These are phyloP conservation scores for Articulospora tetracladia DNA, from an alignment of 495 filamentous ascomycete genomes.

Conservation along the genomic window DNA sequence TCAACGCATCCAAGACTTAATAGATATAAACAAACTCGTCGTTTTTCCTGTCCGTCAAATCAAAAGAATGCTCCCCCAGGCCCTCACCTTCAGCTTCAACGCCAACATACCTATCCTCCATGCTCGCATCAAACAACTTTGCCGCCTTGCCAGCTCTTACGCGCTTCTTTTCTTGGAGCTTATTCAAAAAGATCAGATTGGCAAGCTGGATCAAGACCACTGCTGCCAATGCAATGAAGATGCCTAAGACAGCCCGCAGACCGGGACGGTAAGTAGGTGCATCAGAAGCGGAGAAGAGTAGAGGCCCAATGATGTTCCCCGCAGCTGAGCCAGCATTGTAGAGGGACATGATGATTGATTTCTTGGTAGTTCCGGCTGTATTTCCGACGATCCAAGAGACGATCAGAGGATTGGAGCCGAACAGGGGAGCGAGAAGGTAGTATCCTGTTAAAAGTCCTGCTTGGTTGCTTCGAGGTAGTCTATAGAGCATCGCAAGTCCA, in stretches of 20 bases:
- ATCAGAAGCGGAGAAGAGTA: slow-evolving; percentile 58
- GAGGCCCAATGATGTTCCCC: slow-evolving; percentile 66
- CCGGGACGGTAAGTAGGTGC: slow-evolving; percentile 57
- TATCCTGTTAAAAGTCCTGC: slow-evolving; percentile 51
- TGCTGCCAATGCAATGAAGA: slow-evolving; percentile 49
- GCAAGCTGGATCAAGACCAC: slow-evolving; percentile 47
- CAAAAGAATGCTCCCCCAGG: slow-evolving; percentile 40
- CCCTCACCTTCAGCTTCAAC: slow-evolving; percentile 31
- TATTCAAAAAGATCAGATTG: slow-evolving; percentile 51
- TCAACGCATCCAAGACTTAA: slow-evolving; percentile 20
- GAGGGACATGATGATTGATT: slow-evolving; percentile 54
- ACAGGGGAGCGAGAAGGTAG: slow-evolving; percentile 60
- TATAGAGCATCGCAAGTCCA: slow-evolving; percentile 53
- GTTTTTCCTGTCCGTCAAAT: slow-evolving; percentile 60
- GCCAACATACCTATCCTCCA: slow-evolving; percentile 33
- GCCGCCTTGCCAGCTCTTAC: slow-evolving; percentile 55
- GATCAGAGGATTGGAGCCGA: slow-evolving; percentile 45
- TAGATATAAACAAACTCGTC: slow-evolving; percentile 68
- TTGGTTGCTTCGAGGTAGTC: slow-evolving; percentile 35
- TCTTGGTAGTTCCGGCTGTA: slow-evolving; percentile 72
- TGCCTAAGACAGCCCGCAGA: slow-evolving; percentile 48
- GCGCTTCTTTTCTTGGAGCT: slow-evolving; percentile 44
- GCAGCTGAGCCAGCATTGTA: slow-evolving; percentile 56
- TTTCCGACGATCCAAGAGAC: slow-evolving; percentile 51
- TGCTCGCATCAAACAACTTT: slow-evolving; percentile 51